phyloP scores from a whole-genome alignment of 768 basidiomycete genomes.

The Pisolithus marmoratus region DNA sequence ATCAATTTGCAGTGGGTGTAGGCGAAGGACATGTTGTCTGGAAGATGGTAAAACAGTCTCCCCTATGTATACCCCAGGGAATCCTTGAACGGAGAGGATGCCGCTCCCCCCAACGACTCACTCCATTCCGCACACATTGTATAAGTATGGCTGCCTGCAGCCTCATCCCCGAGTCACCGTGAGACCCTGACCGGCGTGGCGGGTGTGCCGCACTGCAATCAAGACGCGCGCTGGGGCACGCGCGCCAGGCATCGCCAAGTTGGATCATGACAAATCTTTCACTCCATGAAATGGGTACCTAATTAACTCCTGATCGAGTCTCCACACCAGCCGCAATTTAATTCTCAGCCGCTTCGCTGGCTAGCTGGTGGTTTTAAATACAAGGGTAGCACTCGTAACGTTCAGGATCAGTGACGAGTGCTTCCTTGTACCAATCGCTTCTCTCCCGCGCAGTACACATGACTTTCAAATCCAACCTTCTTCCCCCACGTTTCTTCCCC shows the following conservation, averaged over 20 bases:
- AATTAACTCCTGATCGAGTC: too few species aligned
- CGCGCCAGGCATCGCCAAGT: background rate
- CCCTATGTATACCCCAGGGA: background rate
- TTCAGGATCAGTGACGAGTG: background rate
- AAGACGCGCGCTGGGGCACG: background rate
- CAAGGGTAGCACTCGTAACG: background rate
- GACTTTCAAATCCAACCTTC: slow-evolving; percentile 32
- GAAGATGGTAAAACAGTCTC: background rate
- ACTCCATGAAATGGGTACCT: background rate
- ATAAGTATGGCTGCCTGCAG: too few species aligned
- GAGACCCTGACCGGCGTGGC: background rate
- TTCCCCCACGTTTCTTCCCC: slow-evolving; percentile 39
- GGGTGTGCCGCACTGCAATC: background rate
- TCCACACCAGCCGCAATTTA: background rate
- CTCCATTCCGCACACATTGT: too few species aligned
- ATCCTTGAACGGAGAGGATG: too few species aligned
- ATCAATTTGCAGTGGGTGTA: background rate
- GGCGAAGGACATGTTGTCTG: background rate
- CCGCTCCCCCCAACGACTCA: too few species aligned
- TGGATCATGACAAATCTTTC: background rate
- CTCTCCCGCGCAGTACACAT: background rate
- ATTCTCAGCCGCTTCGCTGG: too few species aligned
- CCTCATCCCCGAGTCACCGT: background rate
- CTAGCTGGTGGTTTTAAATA: too few species aligned
- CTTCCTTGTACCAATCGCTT: background rate